A percentile compares a stretch with the other conserved stretches of the same genome.
These are phyloP conservation scores for Curvularia sp. DNA, from an alignment of 2,329 filamentous ascomycete genomes.

Conservation along the genomic window DNA sequence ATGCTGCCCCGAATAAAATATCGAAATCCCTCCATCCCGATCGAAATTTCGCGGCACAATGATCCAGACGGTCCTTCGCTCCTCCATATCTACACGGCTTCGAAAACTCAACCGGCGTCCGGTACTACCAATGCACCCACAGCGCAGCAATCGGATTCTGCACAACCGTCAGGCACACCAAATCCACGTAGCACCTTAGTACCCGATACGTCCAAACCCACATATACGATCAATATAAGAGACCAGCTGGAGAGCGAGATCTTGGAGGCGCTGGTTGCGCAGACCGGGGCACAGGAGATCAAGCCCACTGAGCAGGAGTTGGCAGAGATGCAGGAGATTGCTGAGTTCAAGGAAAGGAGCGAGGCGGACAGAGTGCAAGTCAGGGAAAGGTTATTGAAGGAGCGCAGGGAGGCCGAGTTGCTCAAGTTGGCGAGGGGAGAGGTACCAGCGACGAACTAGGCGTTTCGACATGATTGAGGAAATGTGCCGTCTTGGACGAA, in stretches of 20 bases:
- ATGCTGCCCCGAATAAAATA: slow-evolving; percentile 89
- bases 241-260: slow-evolving; percentile 68
- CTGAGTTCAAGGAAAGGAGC: slow-evolving; percentile 61
- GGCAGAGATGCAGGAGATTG: slow-evolving; percentile 64
- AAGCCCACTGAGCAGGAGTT: slow-evolving; percentile 66
- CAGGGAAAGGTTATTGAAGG: slow-evolving; percentile 62
- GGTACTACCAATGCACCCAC: slow-evolving; percentile 20
- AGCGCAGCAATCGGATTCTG: slow-evolving; percentile 26
- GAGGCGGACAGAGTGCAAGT: slow-evolving; percentile 64
- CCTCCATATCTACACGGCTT: slow-evolving; percentile 45
- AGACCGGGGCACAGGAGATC: slow-evolving; percentile 67
- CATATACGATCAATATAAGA: slow-evolving; percentile 64
- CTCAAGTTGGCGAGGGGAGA: slow-evolving; percentile 61
- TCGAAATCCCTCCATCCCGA: slow-evolving; percentile 85
- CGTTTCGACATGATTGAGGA: not conserved
- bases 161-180: slow-evolving; percentile 30
- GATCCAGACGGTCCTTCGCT: slow-evolving; percentile 50
- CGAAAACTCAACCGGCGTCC: slow-evolving; percentile 26
- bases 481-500: slow-evolving; percentile 1
- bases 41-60: slow-evolving; percentile 76
- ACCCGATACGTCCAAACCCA: slow-evolving; percentile 48
- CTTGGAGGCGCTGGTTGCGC: slow-evolving; percentile 66
- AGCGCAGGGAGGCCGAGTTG: slow-evolving; percentile 68
- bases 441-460: slow-evolving; percentile 11
- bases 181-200: slow-evolving; percentile 35